These are phyloP conservation scores for Scheffersomyces illinoinensis DNA, from an alignment of 1,139 yeast species.

Conservation along the genomic window DNA sequence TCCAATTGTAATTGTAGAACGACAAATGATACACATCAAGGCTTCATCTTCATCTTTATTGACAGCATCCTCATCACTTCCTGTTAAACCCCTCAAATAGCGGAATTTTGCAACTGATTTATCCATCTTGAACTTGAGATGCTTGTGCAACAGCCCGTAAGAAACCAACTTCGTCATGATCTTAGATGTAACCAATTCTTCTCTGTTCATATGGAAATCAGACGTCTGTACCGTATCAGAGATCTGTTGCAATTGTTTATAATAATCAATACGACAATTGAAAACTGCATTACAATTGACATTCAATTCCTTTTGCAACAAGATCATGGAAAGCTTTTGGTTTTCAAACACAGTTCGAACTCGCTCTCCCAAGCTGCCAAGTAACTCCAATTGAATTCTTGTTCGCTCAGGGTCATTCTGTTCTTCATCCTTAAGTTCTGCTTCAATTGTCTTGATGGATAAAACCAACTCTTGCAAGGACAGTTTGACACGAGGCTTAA, in stretches of 20 bases:
- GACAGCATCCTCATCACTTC: conserved; percentile 8
- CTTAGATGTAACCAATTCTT: conserved; percentile 12
- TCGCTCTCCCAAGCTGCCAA: conserved; percentile 22
- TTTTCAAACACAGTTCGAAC: conserved; percentile 37
- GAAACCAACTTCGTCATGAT: conserved; percentile 10
- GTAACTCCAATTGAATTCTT: conserved; percentile 16
- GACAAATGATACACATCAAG: conserved; percentile 74
- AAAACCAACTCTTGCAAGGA: conserved; percentile 35
- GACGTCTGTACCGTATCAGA: conserved; percentile 69
- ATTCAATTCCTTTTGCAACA: conserved; percentile 49
- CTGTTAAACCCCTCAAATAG: conserved; percentile 56
- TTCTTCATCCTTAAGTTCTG: conserved; percentile 21
- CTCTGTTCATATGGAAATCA: conserved; percentile 20
- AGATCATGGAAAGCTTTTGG: conserved; percentile 39
- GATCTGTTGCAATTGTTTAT: conserved; percentile 77
- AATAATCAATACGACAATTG: conserved; percentile 78
- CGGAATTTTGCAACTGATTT: conserved; percentile 55
- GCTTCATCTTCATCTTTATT: conserved; percentile 27
- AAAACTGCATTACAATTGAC: conserved; percentile 62
- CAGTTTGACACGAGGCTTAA: conserved; percentile 29
- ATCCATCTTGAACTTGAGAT: conserved; percentile 25
- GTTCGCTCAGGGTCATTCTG: conserved; percentile 8
- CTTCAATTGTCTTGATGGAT: conserved; percentile 22
- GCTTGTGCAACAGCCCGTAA: conserved; percentile 7
- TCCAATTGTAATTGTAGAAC: conserved; percentile 67